A percentile compares a stretch with the other conserved stretches of the same genome.
phyloP scores from a whole-genome alignment of 495 filamentous ascomycete genomes.

The Sporormia fimetaria region DNA sequence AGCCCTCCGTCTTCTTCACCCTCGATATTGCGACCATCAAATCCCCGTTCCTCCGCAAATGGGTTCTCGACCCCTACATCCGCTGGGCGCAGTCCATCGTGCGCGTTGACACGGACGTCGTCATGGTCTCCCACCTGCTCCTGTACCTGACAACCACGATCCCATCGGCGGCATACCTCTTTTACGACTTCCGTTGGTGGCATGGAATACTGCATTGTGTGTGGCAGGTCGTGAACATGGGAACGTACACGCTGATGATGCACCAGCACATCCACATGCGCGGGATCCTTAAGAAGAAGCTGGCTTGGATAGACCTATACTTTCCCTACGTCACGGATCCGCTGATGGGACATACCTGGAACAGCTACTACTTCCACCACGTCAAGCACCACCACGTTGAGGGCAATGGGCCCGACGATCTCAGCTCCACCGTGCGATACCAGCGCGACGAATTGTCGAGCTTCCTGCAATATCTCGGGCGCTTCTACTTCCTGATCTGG shows the following conservation, averaged over 20 bases:
- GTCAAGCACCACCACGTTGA: slow-evolving; percentile 80
- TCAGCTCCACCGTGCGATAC: slow-evolving; percentile 64
- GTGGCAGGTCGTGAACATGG: slow-evolving; percentile 52
- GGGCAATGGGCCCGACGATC: slow-evolving; percentile 63
- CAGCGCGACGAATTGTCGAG: slow-evolving; percentile 55
- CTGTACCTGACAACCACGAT: slow-evolving; percentile 58
- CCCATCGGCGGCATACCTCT: slow-evolving; percentile 54
- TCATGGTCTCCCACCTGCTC: slow-evolving; percentile 66
- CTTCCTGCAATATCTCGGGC: slow-evolving; percentile 56
- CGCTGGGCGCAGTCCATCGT: slow-evolving; percentile 43
- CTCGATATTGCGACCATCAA: slow-evolving; percentile 36
- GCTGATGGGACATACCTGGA: slow-evolving; percentile 72
- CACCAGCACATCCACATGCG: slow-evolving; percentile 73
- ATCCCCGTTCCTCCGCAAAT: slow-evolving; percentile 35
- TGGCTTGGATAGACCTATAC: slow-evolving; percentile 42
- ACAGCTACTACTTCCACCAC: slow-evolving; percentile 74
- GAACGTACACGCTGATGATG: slow-evolving; percentile 67
- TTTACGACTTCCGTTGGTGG: slow-evolving; percentile 49
- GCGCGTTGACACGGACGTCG: slow-evolving; percentile 53
- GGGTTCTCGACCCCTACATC: slow-evolving; percentile 47
- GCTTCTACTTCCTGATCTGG: slow-evolving; percentile 64
- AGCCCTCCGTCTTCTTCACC: slow-evolving; percentile 43
- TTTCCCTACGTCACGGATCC: slow-evolving; percentile 69
- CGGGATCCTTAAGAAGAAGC: slow-evolving; percentile 48
- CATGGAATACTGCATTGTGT: slow-evolving; percentile 54